Evolutionary conservation across 2,329 filamentous ascomycete species (phyloP).

Genomic region (Trichoderma arundinaceum): DNA sequence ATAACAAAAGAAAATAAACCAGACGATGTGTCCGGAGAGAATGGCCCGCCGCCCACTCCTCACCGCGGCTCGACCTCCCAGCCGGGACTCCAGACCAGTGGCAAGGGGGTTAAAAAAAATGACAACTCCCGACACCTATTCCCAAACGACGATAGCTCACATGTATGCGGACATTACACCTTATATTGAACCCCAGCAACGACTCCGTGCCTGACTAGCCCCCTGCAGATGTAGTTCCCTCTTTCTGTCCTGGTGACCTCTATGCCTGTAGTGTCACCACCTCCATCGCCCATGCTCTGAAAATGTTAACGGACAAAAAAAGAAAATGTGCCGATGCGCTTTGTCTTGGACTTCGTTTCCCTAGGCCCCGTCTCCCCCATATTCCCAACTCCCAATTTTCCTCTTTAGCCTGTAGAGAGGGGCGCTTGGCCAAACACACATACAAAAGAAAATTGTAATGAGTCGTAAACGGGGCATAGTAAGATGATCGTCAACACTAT

Average conservation of each 20-base stretch:
- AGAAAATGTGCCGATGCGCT: background rate
- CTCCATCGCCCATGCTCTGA: too few relatives aligned
- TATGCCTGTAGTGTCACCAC: background rate
- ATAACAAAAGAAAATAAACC: background rate
- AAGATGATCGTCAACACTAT: conserved; percentile 21
- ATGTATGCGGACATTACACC: conserved; percentile 26
- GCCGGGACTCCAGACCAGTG: background rate
- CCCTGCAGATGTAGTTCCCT: conserved; percentile 18
- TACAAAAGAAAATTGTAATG: conserved; percentile 1
- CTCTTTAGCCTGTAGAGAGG: conserved; percentile 22
- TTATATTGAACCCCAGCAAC: conserved; percentile 5
- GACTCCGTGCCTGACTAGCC: conserved; percentile 19
- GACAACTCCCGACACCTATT: conserved; percentile 27
- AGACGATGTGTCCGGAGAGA: background rate
- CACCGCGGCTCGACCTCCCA: background rate
- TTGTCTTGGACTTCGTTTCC: background rate
- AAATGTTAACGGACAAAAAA: background rate
- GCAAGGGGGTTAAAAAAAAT: background rate
- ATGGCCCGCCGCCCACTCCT: conserved; percentile 4
- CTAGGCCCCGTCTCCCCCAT: background rate
- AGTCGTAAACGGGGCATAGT: conserved; percentile 20
- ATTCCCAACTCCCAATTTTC: background rate
- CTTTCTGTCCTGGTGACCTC: conserved; percentile 11
- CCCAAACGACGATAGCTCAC: conserved; percentile 24
- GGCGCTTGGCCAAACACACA: background rate